Evolutionary conservation across 208 protist genomes (phyloP), one percentile per base, ranked within the genome.

Genomic region (Angomonas desouzai): DNA sequence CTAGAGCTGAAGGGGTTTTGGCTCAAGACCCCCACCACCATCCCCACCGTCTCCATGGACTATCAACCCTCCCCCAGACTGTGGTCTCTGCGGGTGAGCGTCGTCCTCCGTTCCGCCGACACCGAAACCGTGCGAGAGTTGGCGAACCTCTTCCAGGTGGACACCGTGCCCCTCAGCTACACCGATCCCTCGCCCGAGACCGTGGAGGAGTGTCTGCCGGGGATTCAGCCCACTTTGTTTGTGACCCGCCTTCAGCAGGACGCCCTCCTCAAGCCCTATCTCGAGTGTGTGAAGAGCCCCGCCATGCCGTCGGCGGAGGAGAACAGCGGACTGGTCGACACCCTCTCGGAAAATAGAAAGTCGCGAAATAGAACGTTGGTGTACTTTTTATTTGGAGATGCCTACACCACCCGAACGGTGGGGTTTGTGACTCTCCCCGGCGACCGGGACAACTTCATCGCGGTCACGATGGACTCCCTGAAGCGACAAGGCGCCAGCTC

Each of bases 381-480:
- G 38, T 28, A 74, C 25, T 91, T 91, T 66, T n/a, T 91, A 38
- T 91, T 91, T 55, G 85, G 85, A 16, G 81, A 91, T 43, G 76
- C 76, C 43, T 83, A 80, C 64, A 85, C 85, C 4, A 83, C 81
- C 7, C 81, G 76, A n/a, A 91, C 81, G 11, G 70, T 53, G 22
- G 48, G 60, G 10, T 76, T 58, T 28, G 59, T 58, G 11, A 13
- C 20, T 40, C 30, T 48, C 4, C 36, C 23, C 27, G 33, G 25
- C n/a, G 34, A 36, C 64, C 32, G 56, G 64, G 4, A 43, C 55
- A 0, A n/a, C 1, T 16, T 29, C 43, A 6, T 38, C 67, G 13
- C 23, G 34, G 30, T 45, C 48, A 29, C 34, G 53, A 70, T 72
- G 29, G 79, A 79, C 59, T 76, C 62, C 45, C 66, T 85, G 22